Percentiles rank a stretch among this genome's conserved stretches.
These are phyloP conservation scores for Blastobotrys malaysiensis DNA, from an alignment of 1,139 yeast genomes.

Conservation along the genomic window DNA sequence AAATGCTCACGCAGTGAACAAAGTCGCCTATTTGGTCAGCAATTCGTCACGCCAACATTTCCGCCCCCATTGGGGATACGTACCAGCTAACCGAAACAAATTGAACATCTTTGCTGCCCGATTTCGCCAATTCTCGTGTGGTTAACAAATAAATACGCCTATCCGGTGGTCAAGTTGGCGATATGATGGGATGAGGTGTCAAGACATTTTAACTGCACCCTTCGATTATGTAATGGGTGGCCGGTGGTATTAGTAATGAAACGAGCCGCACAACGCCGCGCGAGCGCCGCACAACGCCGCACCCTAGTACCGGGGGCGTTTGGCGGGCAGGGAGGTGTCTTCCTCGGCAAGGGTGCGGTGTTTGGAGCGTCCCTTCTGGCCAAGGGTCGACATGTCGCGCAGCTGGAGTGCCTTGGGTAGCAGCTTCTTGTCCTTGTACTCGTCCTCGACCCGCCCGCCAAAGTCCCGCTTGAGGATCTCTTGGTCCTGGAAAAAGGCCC, in stretches of 20 bases:
- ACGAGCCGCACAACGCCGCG: neutral
- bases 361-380: constrained; percentile 28
- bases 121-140: neutral
- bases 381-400: constrained; percentile 23
- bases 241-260: neutral
- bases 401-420: constrained; percentile 31
- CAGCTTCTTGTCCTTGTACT: constrained; percentile 26
- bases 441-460: constrained; percentile 27
- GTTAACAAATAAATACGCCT: neutral
- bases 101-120: constrained; percentile 20
- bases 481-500: constrained; percentile 36
- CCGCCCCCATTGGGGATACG: neutral
- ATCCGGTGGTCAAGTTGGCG: neutral
- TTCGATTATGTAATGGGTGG: neutral
- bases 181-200: constrained; percentile 4
- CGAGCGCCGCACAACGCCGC: too few relatives aligned
- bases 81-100: constrained; percentile 26
- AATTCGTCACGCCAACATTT: too few relatives aligned
- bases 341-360: constrained; percentile 26
- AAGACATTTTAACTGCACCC: neutral
- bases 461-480: constrained; percentile 30
- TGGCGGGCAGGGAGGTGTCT: constrained; percentile 23
- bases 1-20: constrained; percentile 75
- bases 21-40: constrained; percentile 49
- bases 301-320: neutral